Base-by-base conservation (phyloP, 2,329 filamentous ascomycete species). In the Neofusicoccum kwambonambiense region DNA sequence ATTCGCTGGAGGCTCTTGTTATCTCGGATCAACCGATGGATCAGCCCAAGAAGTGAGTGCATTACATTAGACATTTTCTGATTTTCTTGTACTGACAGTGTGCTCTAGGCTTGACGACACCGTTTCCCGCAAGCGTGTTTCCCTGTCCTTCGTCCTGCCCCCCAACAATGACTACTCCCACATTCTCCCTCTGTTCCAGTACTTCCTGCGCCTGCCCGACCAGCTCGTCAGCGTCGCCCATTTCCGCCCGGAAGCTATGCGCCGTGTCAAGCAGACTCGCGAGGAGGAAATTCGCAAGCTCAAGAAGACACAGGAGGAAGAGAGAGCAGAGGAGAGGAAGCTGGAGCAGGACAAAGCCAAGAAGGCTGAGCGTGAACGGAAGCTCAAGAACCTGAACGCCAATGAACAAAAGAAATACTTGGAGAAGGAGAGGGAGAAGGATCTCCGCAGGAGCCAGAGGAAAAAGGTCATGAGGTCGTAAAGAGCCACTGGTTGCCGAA, bases 21-120 rank as follows among this genome's bases (percentile, higher is more conserved):
- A 83, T 98, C 60, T 90, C 89, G 19, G 95, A 99, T 76, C 93
- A 97, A 80, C 93, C 94, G 41, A 81, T 88, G 62, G 92, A 97
- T 70, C 93, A 92, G 80, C 95, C 95, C 64, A 85, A 83, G 74
- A 96, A 89, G 91, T 94, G 83, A 80, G 87, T 81, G 45, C 8
- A 37, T 50, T 81, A 45, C 15, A 22, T 50, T 15, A n/a, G 42
- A 44, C n/a, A 44, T 8, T n/a, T 3, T 44, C 42, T 17, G 27
- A 17, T 5, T 17, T n/a, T 15, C 7, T 44, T 44, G 12, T 3
- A 31, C 68, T 68, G 65, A 69, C 44, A 17, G 8, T 22, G 22
- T 7, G 44, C 35, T 13, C 15, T 71, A 96, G 90, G 67, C 84
- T 98, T 72, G 89, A 97, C 67, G 94, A 98, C 75, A 91, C 91